Base-by-base conservation (phyloP, 2,329 filamentous ascomycete genomes). In the Aspergillus fructus region DNA sequence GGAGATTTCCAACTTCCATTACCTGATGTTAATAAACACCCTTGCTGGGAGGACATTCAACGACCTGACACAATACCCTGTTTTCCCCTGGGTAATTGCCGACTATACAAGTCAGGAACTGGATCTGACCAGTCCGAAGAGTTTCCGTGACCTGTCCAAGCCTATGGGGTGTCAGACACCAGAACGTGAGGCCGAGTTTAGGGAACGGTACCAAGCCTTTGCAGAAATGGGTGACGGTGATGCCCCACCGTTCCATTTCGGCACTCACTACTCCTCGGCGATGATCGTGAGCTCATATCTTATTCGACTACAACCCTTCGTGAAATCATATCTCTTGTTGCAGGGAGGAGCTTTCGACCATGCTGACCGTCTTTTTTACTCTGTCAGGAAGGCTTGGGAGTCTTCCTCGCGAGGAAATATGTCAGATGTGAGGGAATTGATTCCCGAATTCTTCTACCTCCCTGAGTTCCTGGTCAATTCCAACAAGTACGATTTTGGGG, bases 261-360 rank as follows among this genome's bases (percentile, higher is more conserved):
- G 94, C 17, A 99, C 96, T 0, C 96, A 99, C 72, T 99, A 99
- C 73, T 97, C 94, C 1, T 97, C 94, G 2, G 94, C 94, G 7
- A 99, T 97, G 94, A 97, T 96, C 58, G 94, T 99, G 6, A 92
- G 92, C 12, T 97, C 93, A 0, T 99, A 97, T 68, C 83, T 99
- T 41, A 97, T 99, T 67, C 89, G 94, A 17, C 81, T 99, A 15
- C 93, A 96, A 50, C 94, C 94, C 0, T 99, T 97, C 71, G 93
- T 97, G 23, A 91, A 97, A 66, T 96, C 94, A 0, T 97, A 96
- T 69, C 85, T 97, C 19, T 80, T 97, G 8, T 83, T 99, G 2
- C 94, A 99, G 73, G 94, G 94, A n/a, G 93, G 93, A 5, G 91
- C 85, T 40, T 99, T 97, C 69, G 94, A 99, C 70, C 93, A 99